phyloP scores from a whole-genome alignment of 1,284 basidiomycete species.

The Schizophyllum commune region DNA sequence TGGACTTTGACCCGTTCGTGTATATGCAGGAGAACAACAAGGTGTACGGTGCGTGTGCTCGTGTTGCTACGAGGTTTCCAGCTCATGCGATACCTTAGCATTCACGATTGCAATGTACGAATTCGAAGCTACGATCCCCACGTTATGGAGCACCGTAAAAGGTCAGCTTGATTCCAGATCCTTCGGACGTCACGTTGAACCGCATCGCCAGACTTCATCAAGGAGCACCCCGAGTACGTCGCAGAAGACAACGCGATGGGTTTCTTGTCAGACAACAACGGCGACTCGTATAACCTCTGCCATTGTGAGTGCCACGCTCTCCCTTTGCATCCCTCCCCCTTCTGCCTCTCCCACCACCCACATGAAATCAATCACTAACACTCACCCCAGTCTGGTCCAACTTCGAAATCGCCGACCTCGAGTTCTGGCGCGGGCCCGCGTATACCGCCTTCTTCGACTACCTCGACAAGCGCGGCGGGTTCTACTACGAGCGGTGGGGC shows the following conservation, averaged over 20 bases:
- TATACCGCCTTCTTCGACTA: constrained; percentile 76
- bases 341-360: not conserved
- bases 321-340: not conserved
- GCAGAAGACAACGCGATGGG: constrained; percentile 58
- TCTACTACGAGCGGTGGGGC: constrained; percentile 83
- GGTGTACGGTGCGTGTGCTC: constrained; percentile 42
- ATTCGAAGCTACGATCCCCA: constrained; percentile 66
- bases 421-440: constrained; percentile 69
- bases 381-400: constrained; percentile 60
- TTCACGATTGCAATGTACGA: constrained; percentile 78
- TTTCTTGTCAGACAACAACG: constrained; percentile 65
- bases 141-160: constrained; percentile 48
- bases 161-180: constrained; percentile 10
- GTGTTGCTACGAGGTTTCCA: constrained; percentile 1
- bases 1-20: constrained; percentile 69
- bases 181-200: not conserved
- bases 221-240: constrained; percentile 50
- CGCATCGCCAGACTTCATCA: constrained; percentile 18
- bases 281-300: constrained; percentile 65
- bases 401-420: constrained; percentile 76
- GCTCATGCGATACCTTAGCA: not conserved
- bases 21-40: constrained; percentile 70
- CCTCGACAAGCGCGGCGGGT: constrained; percentile 78
- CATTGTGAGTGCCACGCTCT: constrained; percentile 47
- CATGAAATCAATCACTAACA: not conserved